Conservation (phyloP, 352 stramenopile species). For the Phytophthora uliginosa region DNA sequence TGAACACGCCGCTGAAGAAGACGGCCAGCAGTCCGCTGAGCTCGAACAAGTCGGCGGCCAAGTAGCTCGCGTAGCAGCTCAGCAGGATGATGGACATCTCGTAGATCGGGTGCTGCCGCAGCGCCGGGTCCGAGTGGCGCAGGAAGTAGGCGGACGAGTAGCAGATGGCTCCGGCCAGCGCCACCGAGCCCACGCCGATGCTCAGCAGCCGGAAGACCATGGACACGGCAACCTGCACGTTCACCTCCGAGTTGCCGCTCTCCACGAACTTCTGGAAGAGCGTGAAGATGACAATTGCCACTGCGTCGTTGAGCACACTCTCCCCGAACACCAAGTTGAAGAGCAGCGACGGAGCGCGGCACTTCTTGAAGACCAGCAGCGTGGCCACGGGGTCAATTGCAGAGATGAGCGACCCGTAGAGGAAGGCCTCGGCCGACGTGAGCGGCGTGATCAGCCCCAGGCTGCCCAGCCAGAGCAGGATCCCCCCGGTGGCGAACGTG, state of each 20-base stretch:
- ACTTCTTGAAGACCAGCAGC: slow-evolving; percentile 92
- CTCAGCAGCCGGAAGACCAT: slow-evolving; percentile 58
- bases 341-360: slow-evolving; percentile 73
- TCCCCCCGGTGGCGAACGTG: slow-evolving; percentile 59
- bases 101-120: slow-evolving; percentile 70
- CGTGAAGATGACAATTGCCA: slow-evolving; percentile 88
- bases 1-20: slow-evolving; percentile 92
- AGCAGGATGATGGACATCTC: slow-evolving; percentile 84
- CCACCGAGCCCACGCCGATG: slow-evolving; percentile 64
- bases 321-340: slow-evolving; percentile 97
- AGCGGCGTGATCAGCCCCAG: slow-evolving; percentile 67
- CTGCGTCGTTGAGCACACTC: slow-evolving; percentile 92
- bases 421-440: slow-evolving; percentile 84
- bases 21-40: slow-evolving; percentile 93
- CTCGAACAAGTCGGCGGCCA: slow-evolving; percentile 69
- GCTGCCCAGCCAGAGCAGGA: slow-evolving; percentile 57
- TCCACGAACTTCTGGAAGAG: slow-evolving; percentile 74
- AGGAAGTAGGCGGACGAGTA: slow-evolving; percentile 73
- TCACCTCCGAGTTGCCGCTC: slow-evolving; percentile 52
- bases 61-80: slow-evolving; percentile 78
- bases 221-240: slow-evolving; percentile 35
- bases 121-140: slow-evolving; percentile 51
- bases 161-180: slow-evolving; percentile 56
- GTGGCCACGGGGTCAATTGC: slow-evolving; percentile 94
- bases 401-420: slow-evolving; percentile 93